Conservation (phyloP, 2,329 filamentous ascomycete species). For the Arthrobotrys conoides region DNA sequence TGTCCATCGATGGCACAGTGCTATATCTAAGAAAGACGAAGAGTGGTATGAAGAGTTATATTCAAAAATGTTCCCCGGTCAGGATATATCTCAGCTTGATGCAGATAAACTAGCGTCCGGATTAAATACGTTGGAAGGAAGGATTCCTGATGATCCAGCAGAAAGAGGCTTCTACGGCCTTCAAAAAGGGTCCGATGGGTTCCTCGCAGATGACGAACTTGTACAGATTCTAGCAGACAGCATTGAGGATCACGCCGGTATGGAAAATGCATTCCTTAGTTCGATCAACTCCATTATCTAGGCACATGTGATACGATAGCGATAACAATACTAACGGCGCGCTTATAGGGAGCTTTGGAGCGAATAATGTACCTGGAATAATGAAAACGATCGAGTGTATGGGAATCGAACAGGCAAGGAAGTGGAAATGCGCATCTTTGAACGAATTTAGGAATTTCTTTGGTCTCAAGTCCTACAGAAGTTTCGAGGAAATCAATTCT, state of each 20-base stretch:
- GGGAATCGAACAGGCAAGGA: constrained; percentile 81
- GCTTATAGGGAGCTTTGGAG: constrained; percentile 74
- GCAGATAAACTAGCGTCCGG: constrained; percentile 75
- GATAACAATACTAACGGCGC: background rate
- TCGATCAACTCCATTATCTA: background rate
- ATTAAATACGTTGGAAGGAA: constrained; percentile 75
- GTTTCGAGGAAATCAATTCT: constrained; percentile 86
- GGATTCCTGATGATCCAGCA: constrained; percentile 76
- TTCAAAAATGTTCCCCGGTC: constrained; percentile 71
- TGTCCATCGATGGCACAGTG: constrained; percentile 88
- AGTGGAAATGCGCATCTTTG: constrained; percentile 82
- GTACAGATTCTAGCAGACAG: constrained; percentile 77
- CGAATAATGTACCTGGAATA: constrained; percentile 79
- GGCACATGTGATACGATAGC: background rate
- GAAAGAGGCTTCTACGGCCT: constrained; percentile 79
- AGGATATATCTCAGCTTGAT: constrained; percentile 67
- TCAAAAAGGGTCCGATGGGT: constrained; percentile 74
- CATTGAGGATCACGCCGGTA: constrained; percentile 81
- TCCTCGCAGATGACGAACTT: constrained; percentile 81
- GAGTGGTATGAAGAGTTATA: constrained; percentile 80
- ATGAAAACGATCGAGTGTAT: constrained; percentile 84
- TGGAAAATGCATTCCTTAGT: background rate
- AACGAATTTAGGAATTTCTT: constrained; percentile 91
- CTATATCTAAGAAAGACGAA: constrained; percentile 81
- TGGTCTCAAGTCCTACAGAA: constrained; percentile 80